phyloP scores from a whole-genome alignment of 345 rosid genomes.

The Kandelia obovata region DNA sequence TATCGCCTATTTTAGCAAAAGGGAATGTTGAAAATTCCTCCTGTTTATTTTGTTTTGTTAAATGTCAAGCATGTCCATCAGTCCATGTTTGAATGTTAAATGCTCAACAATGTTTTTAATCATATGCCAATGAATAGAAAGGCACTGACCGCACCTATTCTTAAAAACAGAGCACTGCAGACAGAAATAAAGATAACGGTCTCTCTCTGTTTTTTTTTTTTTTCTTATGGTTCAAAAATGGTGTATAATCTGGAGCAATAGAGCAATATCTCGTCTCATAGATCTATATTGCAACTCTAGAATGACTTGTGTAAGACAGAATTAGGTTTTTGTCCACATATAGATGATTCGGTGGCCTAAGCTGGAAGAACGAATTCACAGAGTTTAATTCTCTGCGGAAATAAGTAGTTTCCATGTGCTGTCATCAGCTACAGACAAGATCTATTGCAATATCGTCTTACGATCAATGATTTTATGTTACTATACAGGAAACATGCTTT shows the following conservation, averaged over 20 bases:
- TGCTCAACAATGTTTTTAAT: too few relatives aligned
- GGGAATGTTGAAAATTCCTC: background rate
- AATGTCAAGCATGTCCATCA: too few relatives aligned
- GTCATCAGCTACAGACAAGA: too few relatives aligned
- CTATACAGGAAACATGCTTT: background rate
- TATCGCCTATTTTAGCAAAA: background rate
- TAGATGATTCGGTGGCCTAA: background rate
- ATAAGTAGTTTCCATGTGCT: background rate
- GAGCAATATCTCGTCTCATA: background rate
- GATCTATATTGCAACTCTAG: background rate
- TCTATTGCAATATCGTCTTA: background rate
- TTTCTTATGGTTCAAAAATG: too few relatives aligned
- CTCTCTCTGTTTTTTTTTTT: too few relatives aligned
- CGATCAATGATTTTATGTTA: background rate
- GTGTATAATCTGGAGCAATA: too few relatives aligned
- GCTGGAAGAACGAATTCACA: background rate
- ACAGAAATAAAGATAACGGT: too few relatives aligned
- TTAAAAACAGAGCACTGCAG: too few relatives aligned
- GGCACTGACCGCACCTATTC: too few relatives aligned
- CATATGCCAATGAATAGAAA: too few relatives aligned
- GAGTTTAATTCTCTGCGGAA: background rate
- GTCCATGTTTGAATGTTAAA: too few relatives aligned
- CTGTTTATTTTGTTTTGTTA: background rate
- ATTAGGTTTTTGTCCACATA: background rate
- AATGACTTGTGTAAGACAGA: background rate